Percentiles rank a stretch among this genome's conserved stretches.
Evolutionary conservation across 208 protist genomes (phyloP).

Genomic region (Leishmania lainsoni): DNA sequence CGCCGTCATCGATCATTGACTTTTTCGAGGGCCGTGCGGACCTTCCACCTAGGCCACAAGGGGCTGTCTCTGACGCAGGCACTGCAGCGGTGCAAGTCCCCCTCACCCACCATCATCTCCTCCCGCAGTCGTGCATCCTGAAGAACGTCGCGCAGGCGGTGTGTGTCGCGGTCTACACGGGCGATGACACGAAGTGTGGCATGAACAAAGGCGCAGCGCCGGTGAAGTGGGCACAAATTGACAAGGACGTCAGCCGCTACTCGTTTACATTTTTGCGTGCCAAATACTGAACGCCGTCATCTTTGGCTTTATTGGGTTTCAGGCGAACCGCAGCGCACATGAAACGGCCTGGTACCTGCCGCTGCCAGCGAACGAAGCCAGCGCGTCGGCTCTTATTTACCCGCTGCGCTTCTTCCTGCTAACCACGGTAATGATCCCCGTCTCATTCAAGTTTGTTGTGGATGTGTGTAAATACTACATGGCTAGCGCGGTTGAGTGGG

Average conservation of each 20-base stretch:
- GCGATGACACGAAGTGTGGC: conserved; percentile 95
- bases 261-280: conserved; percentile 89
- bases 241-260: conserved; percentile 85
- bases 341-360: conserved; percentile 74
- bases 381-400: conserved; percentile 74
- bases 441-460: conserved; percentile 96
- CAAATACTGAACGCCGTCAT: conserved; percentile 79
- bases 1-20: conserved; percentile 85
- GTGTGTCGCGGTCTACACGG: conserved; percentile 94
- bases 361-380: conserved; percentile 33
- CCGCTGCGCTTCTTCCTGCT: conserved; percentile 94
- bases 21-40: conserved; percentile 80
- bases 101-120: conserved; percentile 65
- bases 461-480: conserved; percentile 96
- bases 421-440: conserved; percentile 97
- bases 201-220: conserved; percentile 90
- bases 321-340: conserved; percentile 48
- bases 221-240: conserved; percentile 94
- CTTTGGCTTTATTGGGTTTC: conserved; percentile 86
- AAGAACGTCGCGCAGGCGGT: conserved; percentile 84
- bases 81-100: conserved; percentile 28
- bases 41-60: conserved; percentile 12
- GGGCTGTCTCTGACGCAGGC: not conserved
- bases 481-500: conserved; percentile 90
- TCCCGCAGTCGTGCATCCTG: conserved; percentile 89